Evolutionary conservation across 176 grass and related monocot genomes (phyloP).

Genomic region (Rhynchospora breviuscula): DNA sequence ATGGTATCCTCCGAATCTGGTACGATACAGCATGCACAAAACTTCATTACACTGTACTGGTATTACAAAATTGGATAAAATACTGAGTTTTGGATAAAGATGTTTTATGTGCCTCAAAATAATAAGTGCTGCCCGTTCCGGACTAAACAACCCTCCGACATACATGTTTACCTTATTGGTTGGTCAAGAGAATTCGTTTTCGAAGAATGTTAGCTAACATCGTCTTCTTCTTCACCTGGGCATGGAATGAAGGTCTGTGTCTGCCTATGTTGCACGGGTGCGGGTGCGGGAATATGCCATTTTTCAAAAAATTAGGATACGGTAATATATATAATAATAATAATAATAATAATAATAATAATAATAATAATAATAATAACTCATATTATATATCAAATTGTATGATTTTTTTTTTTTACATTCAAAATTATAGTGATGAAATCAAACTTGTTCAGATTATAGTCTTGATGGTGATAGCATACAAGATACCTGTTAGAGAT

Average conservation of each 20-base stretch:
- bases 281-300: no score
- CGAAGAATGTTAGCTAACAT: not conserved
- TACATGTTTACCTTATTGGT: not conserved
- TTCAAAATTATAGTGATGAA: no score
- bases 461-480: not conserved
- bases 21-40: not conserved
- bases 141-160: not conserved
- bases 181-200: not conserved
- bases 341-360: no score
- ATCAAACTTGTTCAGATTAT: not conserved
- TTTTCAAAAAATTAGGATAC: no score
- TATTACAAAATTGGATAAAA: not conserved
- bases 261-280: no score
- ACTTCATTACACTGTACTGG: not conserved
- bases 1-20: not conserved
- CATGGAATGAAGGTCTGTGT: not conserved
- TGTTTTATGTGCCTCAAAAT: not conserved
- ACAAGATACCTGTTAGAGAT: not conserved
- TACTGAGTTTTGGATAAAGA: not conserved
- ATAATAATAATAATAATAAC: no score
- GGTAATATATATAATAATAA: no score
- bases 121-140: not conserved
- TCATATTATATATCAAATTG: no score
- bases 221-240: not conserved
- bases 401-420: no score